A percentile compares a stretch with the other conserved stretches of the same genome.
Evolutionary conservation across 331 rosid genomes (phyloP).

Genomic region (Malus hybrid): DNA sequence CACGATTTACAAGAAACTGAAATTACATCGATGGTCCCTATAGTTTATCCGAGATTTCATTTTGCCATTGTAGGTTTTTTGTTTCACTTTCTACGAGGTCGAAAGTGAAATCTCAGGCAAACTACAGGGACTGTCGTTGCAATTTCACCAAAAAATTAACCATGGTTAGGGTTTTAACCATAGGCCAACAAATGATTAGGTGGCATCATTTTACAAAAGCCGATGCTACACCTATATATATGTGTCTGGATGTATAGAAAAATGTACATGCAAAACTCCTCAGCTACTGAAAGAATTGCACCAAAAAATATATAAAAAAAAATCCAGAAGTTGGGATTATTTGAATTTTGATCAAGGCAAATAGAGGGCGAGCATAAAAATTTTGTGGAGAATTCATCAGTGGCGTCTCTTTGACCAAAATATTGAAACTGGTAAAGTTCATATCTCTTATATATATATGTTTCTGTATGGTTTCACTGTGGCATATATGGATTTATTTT

Average conservation of each 20-base stretch:
- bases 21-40: not conserved
- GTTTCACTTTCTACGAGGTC: not conserved
- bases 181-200: not conserved
- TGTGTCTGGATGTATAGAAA: too few relatives aligned
- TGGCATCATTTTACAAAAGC: not conserved
- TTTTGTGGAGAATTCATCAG: conserved; percentile 13
- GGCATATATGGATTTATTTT: conserved; percentile 1
- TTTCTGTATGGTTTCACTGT: not conserved
- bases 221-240: not conserved
- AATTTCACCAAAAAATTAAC: not conserved
- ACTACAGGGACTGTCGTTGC: not conserved
- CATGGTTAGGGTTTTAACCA: conserved; percentile 16
- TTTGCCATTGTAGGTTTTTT: too few relatives aligned
- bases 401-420: conserved; percentile 5
- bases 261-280: not conserved
- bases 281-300: conserved; percentile 1
- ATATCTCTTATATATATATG: not conserved
- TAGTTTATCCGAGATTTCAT: not conserved
- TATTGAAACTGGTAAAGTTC: conserved; percentile 14
- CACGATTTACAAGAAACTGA: not conserved
- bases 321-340: not conserved
- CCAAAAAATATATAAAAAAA: not conserved
- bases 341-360: conserved; percentile 13
- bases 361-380: not conserved
- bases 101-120: not conserved